Base-by-base conservation (phyloP, 495 filamentous ascomycete species). In the Lasiosphaeria ovina region DNA sequence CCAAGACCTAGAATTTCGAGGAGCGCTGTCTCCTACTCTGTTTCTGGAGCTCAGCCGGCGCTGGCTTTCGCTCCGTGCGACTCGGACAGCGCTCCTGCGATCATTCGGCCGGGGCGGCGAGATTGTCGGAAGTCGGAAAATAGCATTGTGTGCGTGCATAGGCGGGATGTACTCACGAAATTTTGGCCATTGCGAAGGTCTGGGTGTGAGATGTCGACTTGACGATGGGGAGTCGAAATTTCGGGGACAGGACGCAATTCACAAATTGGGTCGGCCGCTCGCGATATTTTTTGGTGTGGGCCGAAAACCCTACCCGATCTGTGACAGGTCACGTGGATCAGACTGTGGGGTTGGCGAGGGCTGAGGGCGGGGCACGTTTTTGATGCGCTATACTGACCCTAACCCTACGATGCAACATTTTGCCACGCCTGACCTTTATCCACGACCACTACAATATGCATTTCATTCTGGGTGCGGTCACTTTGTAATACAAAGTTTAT, bases 111-210 rank as follows among this genome's bases (percentile, higher is more conserved):
- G 44, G 1, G 16, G 44, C 44, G 44, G 16, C 44, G 16, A 24
- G 16, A 47, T 47, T 3, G 7, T 47, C 44, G 44, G 16, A 1
- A n/a, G 44, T 47, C 12, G 38, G 4, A n/a, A 47, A n/a, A 47
- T n/a, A n/a, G 44, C 44, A n/a, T 47, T n/a, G 12, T 5, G 16
- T 14, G 16, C 12, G n/a, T n/a, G 2, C 12, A 14, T 4, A n/a
- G 44, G 44, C 12, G 44, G 44, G 11, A 11, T 11, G 12, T 47
- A 79, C 77, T 78, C 69, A 81, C 78, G 77, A 79, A 24, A 72
- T 44, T 69, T 80, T 80, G 71, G 78, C 77, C 78, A 81, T 81
- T 80, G 71, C 72, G 72, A 72, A 57, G 62, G 66, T 69, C 55
- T 70, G 65, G 54, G 69, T 73, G 59, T 61, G 68, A 58, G 65